Evolutionary conservation across 2,329 filamentous ascomycete species (phyloP), one percentile per base, ranked within the genome.

Genomic region (Cercospora canescens): DNA sequence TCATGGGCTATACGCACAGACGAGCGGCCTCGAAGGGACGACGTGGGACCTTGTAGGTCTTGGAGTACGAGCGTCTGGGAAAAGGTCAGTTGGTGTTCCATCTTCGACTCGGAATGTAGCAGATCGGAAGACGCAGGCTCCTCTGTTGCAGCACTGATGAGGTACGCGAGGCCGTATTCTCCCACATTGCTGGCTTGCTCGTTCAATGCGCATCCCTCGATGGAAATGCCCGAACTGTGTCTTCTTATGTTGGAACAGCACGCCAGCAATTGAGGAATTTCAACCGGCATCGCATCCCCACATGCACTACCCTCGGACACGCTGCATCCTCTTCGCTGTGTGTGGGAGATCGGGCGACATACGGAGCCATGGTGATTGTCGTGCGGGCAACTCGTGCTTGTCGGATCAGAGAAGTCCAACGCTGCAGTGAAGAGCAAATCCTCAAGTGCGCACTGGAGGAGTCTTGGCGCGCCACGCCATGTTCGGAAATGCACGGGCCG

Each of bases 1-100:
- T 91, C 93, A 75, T 74, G 69, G 88, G 81, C 85, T 85, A 79
- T 89, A 97, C 94, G 92, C 91, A 98, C 95, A 99, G 89, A 91
- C 95, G 95, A 87, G 95, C 95, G 85, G 94, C 94, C 92, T 98
- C 95, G 89, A 97, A 98, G 81, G 95, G 94, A 87, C 94, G 91
- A 86, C 91, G 88, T 81, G 94, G 94, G 88, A 96, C 93, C 91
- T 96, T 97, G 84, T 96, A 96, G 88, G 95, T 99, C 93, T 99
- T 99, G 83, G 91, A 96, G 88, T 97, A 97, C 79, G 90, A 91
- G 82, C 89, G 81, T 70, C 76, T 77, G 68, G 6, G 50, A 45
- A 55, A 34, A 48, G 62, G 68, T 76, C 64, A 75, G 73, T 65
- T 37, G 4, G 52, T 28, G 7, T 59, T 3, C 54, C 12, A 34